A percentile compares a stretch with the other conserved stretches of the same genome.
phyloP scores from a whole-genome alignment of 495 filamentous ascomycete genomes.

The Usnea hakonensis region DNA sequence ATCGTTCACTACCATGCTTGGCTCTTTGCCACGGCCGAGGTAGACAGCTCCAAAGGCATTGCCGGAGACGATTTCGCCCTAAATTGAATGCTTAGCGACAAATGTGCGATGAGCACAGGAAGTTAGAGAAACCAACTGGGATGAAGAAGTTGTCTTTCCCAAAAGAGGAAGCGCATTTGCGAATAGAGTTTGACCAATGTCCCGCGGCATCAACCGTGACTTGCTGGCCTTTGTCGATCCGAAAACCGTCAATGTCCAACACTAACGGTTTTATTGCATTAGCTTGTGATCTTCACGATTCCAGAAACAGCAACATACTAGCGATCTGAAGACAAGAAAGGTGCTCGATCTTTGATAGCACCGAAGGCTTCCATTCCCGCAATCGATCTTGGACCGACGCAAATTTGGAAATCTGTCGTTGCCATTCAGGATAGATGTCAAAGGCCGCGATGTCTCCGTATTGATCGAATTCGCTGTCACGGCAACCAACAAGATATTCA shows the following conservation, averaged over 20 bases:
- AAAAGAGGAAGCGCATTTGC: slow-evolving; percentile 34
- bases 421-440: slow-evolving; percentile 35
- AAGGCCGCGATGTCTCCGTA: slow-evolving; percentile 39
- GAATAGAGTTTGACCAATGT: slow-evolving; percentile 36
- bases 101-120: neutral
- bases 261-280: slow-evolving; percentile 20
- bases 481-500: slow-evolving; percentile 31
- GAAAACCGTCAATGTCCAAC: slow-evolving; percentile 44
- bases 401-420: slow-evolving; percentile 34
- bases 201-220: slow-evolving; percentile 41
- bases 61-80: slow-evolving; percentile 38
- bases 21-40: slow-evolving; percentile 33
- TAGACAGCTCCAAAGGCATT: slow-evolving; percentile 33
- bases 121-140: slow-evolving; percentile 16
- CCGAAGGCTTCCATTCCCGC: slow-evolving; percentile 34
- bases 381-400: slow-evolving; percentile 37
- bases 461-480: slow-evolving; percentile 37
- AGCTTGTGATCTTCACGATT: neutral
- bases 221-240: slow-evolving; percentile 43
- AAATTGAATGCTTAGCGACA: neutral
- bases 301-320: neutral
- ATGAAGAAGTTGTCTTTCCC: slow-evolving; percentile 44
- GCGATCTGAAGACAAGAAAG: slow-evolving; percentile 35
- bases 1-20: slow-evolving; percentile 25
- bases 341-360: slow-evolving; percentile 31